Evolutionary conservation across 2,329 filamentous ascomycete species (phyloP).

Genomic region (Aspergillus chevalieri): DNA sequence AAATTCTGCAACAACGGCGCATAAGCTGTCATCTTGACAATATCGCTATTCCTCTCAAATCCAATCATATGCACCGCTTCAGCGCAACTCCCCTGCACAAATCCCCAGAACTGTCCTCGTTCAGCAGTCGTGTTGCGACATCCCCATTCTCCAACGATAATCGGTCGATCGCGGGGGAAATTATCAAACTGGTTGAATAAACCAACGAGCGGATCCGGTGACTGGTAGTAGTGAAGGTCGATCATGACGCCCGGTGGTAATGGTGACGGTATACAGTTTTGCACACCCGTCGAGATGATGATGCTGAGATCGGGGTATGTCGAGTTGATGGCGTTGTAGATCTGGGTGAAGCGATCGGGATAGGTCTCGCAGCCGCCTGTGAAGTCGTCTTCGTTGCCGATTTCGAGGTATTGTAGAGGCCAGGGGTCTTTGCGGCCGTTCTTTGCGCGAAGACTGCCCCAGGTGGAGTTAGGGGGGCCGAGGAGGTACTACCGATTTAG

Average conservation of each 20-base stretch:
- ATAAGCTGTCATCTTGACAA: conserved; percentile 31
- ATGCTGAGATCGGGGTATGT: conserved; percentile 53
- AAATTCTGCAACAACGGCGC: conserved; percentile 33
- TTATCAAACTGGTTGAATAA: conserved; percentile 54
- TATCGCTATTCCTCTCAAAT: conserved; percentile 32
- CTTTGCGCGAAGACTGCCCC: conserved; percentile 51
- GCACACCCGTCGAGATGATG: conserved; percentile 43
- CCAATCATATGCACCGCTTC: conserved; percentile 62
- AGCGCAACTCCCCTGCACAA: conserved; percentile 48
- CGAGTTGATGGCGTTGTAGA: conserved; percentile 52
- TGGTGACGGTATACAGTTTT: conserved; percentile 18
- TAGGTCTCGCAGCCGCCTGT: conserved; percentile 47
- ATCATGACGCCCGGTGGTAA: conserved; percentile 34
- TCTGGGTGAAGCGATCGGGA: conserved; percentile 52
- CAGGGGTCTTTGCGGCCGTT: conserved; percentile 58
- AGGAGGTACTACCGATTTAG: conserved; percentile 43
- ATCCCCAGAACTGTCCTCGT: conserved; percentile 18
- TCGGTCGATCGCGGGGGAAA: conserved; percentile 28
- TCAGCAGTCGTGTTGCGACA: conserved; percentile 17
- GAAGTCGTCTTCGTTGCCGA: conserved; percentile 63
- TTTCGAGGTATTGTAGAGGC: conserved; percentile 54
- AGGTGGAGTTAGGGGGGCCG: conserved; percentile 49
- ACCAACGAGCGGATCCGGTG: conserved; percentile 45
- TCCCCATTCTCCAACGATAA: conserved; percentile 28
- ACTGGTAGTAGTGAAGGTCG: conserved; percentile 50